Evolutionary conservation across 352 stramenopile species (phyloP).

Genomic region (Chrysophaeum taylorii): DNA sequence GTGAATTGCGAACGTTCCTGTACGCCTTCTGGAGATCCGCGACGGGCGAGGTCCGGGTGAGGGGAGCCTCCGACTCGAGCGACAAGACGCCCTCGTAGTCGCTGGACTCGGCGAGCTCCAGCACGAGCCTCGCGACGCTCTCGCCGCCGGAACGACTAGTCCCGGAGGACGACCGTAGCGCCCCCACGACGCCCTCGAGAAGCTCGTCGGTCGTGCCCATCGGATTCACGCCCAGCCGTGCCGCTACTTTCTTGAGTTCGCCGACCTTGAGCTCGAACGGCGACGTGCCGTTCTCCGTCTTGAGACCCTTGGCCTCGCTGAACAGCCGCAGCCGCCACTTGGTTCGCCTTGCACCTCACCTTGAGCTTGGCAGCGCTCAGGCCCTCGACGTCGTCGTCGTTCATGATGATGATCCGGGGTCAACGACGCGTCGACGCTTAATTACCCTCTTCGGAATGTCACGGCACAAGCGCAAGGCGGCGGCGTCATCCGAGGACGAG

Average conservation of each 20-base stretch:
- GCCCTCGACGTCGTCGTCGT: slow-evolving; percentile 8
- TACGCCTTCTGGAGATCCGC: slow-evolving; percentile 16
- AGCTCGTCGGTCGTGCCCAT: slow-evolving; percentile 22
- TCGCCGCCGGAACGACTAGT: neutral
- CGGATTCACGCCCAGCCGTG: slow-evolving; percentile 10
- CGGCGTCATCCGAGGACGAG: no score
- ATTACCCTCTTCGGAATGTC: no score
- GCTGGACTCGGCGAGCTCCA: slow-evolving; percentile 16
- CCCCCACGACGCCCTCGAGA: slow-evolving; percentile 14
- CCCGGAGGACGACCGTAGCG: neutral
- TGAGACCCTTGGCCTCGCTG: neutral
- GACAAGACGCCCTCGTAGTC: slow-evolving; percentile 13
- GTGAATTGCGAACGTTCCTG: slow-evolving; percentile 13
- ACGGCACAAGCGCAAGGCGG: no score
- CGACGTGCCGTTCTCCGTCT: neutral
- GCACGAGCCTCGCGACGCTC: neutral
- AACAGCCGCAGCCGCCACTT: neutral
- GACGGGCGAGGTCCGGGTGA: neutral
- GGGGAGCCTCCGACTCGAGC: slow-evolving; percentile 1
- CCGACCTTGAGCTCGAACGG: slow-evolving; percentile 16
- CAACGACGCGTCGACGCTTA: no score
- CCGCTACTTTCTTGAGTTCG: slow-evolving; percentile 19
- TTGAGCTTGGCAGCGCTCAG: slow-evolving; percentile 18
- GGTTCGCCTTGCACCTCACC: slow-evolving; percentile 4
- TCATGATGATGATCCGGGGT: no score